Evolutionary conservation across 2,329 filamentous ascomycete genomes (phyloP).

Genomic region (Aschersonia sp.): DNA sequence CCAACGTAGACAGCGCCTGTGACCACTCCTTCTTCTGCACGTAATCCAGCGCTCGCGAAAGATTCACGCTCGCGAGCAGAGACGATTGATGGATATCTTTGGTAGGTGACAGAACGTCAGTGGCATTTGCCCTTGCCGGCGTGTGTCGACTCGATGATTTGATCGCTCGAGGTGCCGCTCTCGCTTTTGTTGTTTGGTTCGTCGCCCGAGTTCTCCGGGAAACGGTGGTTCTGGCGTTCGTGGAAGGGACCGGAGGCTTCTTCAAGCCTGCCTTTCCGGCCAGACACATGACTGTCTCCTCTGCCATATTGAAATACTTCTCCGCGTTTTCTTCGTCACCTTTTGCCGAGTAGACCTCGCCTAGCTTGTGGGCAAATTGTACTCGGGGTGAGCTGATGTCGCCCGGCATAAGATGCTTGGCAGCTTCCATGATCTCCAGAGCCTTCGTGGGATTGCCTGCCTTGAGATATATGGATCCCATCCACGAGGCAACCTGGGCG

Average conservation of each 20-base stretch:
- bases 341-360: slow-evolving; percentile 37
- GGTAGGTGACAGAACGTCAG: slow-evolving; percentile 8
- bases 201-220: not conserved
- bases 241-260: not conserved
- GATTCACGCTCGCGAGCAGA: slow-evolving; percentile 18
- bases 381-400: slow-evolving; percentile 21
- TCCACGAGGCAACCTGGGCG: slow-evolving; percentile 38
- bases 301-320: slow-evolving; percentile 31
- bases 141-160: slow-evolving; percentile 8
- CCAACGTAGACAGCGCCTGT: slow-evolving; percentile 40
- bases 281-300: slow-evolving; percentile 17
- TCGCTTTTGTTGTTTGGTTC: slow-evolving; percentile 4
- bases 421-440: slow-evolving; percentile 35
- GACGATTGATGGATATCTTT: slow-evolving; percentile 21
- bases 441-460: slow-evolving; percentile 47
- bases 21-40: slow-evolving; percentile 40
- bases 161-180: slow-evolving; percentile 11
- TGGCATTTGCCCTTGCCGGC: slow-evolving; percentile 7
- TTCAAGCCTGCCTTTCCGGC: slow-evolving; percentile 3
- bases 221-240: slow-evolving; percentile 8
- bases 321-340: slow-evolving; percentile 27
- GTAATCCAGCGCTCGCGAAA: slow-evolving; percentile 26
- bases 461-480: slow-evolving; percentile 38
- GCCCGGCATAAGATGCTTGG: slow-evolving; percentile 33
- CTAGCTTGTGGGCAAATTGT: slow-evolving; percentile 37